Base-by-base conservation (phyloP, 2,329 filamentous ascomycete species). In the Dactylellina parvicollis region DNA sequence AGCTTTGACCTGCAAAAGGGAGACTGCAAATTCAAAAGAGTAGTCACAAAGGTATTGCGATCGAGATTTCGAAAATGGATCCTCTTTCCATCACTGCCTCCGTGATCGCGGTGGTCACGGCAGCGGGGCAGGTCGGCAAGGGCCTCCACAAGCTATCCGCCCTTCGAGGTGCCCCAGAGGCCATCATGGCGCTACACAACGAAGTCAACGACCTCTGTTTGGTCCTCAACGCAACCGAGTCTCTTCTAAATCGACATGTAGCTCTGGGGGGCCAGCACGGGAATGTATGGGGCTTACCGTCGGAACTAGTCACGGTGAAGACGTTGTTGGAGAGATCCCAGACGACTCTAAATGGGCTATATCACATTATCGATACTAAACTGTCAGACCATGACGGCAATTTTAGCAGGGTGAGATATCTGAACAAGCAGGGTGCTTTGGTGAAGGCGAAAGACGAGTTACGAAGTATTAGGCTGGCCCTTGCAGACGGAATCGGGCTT, bases 1-100 rank as follows among this genome's bases (percentile, higher is more conserved):
- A n/a, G n/a, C n/a, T n/a, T n/a, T n/a, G n/a, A n/a, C n/a, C n/a
- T n/a, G n/a, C n/a, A n/a, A n/a, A n/a, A n/a, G n/a, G n/a, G n/a
- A n/a, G n/a, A n/a, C n/a, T n/a, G n/a, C n/a, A n/a, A n/a, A n/a
- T n/a, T n/a, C n/a, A n/a, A n/a, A n/a, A n/a, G n/a, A n/a, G n/a
- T n/a, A n/a, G n/a, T n/a, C n/a, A n/a, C n/a, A n/a, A n/a, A n/a
- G n/a, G n/a, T n/a, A n/a, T n/a, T n/a, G n/a, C n/a, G n/a, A n/a
- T n/a, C n/a, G n/a, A n/a, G n/a, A n/a, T n/a, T 16, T 56, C 24
- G 4, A 32, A 46, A 5, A 59, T 59, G 55, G 55, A 61, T 22
- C 42, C 56, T 14, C 44, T 61, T 18, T 49, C 42, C 12, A 47
- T 50, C 10, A 40, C 30, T 2, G 56, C 56, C 2, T 50, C 42